Base-by-base conservation (phyloP, 257 asterid genomes). In the Solanum stenotomum region DNA sequence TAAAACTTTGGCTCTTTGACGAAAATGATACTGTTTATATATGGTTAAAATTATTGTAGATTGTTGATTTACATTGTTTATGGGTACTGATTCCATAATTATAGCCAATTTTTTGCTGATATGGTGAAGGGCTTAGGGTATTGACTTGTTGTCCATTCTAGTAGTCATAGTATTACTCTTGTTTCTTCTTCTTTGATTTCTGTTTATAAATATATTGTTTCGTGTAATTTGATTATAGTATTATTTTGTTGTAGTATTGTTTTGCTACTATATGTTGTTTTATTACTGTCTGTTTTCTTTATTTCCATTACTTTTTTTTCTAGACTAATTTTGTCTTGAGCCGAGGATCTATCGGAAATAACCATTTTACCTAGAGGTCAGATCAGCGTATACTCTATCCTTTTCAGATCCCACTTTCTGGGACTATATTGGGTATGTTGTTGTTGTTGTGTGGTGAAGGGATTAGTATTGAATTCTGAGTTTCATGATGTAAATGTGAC, bases 331-430 rank as follows among this genome's bases (percentile, higher is more conserved):
- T 63, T 23, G 0, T 63, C 70, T 63, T 63, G 71, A n/a, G 31
- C 8, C 8, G 3, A 63, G 7, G 16, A 0, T n/a, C 16, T 63
- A n/a, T 4, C 0, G 16, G 8, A 63, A 63, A 63, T 0, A 23
- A 10, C 31, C 1, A 12, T 10, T 23, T 11, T n/a, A 10, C 8
- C 31, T 63, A 63, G 15, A 63, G 71, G 71, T 63, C 1, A 63
- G 71, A 10, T 63, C 3, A 0, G 70, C 0, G 70, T 4, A 23
- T 10, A 61, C 6, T 61, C 14, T 61, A 9, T 0, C 15, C 15
- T 63, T 7, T 2, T 0, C 29, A 2, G 29, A 63, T 23, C 31
- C 1, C 29, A 63, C 1, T 56, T 56, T 18, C 5, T 63, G 31
- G 7, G 31, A 61, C 70, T 61, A 23, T 61, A 61, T 0, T 10